Evolutionary conservation across 2,329 filamentous ascomycete genomes (phyloP).

Genomic region (Diaporthe sp.): DNA sequence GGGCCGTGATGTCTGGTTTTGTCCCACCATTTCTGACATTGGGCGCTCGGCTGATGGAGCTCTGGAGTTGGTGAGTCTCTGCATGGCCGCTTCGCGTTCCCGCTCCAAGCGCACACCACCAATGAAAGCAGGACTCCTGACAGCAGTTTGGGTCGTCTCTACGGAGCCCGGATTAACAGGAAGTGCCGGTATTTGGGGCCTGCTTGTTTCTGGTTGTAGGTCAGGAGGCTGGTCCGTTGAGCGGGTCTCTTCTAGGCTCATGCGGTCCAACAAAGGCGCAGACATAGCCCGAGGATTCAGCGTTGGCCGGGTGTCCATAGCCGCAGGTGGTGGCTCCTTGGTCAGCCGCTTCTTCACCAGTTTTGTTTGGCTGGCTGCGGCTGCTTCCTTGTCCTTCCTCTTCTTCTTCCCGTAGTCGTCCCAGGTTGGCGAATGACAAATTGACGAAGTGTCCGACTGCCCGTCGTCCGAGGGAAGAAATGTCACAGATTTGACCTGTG

Average conservation of each 20-base stretch:
- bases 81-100: conserved; percentile 53
- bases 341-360: conserved; percentile 54
- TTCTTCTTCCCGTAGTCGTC: conserved; percentile 69
- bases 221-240: conserved; percentile 45
- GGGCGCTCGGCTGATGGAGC: conserved; percentile 36
- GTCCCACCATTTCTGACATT: conserved; percentile 21
- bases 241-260: conserved; percentile 22
- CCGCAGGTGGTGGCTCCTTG: conserved; percentile 52
- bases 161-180: conserved; percentile 21
- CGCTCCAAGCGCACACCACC: conserved; percentile 60
- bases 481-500: conserved; percentile 56
- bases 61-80: conserved; percentile 37
- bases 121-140: conserved; percentile 52
- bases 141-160: conserved; percentile 25
- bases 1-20: conserved; percentile 10
- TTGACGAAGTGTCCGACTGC: conserved; percentile 61
- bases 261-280: conserved; percentile 37
- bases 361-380: conserved; percentile 52
- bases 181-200: conserved; percentile 3
- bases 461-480: conserved; percentile 53
- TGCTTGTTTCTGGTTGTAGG: background rate
- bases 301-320: conserved; percentile 43
- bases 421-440: conserved; percentile 75
- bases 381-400: conserved; percentile 63
- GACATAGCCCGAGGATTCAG: conserved; percentile 36